phyloP scores from a whole-genome alignment of 208 protist genomes.

The Acanthamoeba healyi region DNA sequence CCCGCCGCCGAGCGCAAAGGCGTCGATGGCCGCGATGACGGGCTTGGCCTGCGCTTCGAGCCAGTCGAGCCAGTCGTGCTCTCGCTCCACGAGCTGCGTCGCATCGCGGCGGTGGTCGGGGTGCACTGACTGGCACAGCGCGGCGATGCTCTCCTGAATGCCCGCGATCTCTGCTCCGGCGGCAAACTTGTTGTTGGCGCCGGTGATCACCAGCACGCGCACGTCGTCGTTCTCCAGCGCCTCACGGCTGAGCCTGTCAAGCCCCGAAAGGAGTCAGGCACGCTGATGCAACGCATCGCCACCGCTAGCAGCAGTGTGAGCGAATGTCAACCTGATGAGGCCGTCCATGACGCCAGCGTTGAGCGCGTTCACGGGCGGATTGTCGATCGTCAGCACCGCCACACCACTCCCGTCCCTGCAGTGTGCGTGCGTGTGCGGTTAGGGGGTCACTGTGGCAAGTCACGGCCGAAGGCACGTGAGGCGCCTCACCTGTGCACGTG shows the following conservation, averaged over 20 bases:
- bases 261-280: neutral
- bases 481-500: neutral
- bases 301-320: neutral
- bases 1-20: constrained; percentile 94
- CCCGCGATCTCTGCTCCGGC: constrained; percentile 49
- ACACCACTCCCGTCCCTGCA: constrained; percentile 25
- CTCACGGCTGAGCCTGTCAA: neutral
- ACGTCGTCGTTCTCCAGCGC: constrained; percentile 17
- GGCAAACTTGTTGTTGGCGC: constrained; percentile 55
- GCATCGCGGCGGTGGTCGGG: no score
- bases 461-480: no score
- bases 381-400: constrained; percentile 67
- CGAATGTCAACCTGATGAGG: constrained; percentile 34
- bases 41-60: constrained; percentile 10
- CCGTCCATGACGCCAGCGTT: neutral
- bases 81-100: neutral
- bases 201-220: constrained; percentile 21
- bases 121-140: no score
- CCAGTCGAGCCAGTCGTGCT: constrained; percentile 44
- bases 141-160: constrained; percentile 3
- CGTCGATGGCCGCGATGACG: constrained; percentile 88
- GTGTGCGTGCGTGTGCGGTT: neutral
- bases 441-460: neutral
- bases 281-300: no score
- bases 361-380: constrained; percentile 64